Base-by-base conservation (phyloP, 768 basidiomycete species). In the Pluteus cervinus region DNA sequence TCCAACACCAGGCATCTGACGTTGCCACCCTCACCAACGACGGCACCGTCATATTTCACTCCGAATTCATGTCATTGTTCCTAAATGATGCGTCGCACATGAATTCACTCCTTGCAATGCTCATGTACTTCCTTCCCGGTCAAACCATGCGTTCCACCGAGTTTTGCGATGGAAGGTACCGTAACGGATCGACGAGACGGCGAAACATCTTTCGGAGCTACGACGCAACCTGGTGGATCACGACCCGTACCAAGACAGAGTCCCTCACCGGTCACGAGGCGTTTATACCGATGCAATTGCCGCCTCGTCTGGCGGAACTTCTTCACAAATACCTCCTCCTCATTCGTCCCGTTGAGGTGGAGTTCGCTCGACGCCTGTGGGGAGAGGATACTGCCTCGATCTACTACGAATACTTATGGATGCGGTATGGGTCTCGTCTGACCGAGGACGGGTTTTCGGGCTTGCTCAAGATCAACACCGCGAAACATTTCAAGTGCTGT, bases 381-480 rank as follows among this genome's bases (percentile, higher is more conserved):
- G 46, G 46, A 17, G 4, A 29, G 12, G 37, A 41, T n/a, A 26
- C 34, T 5, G 24, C 22, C 18, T 15, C 17, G 7, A 30, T 45
- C 5, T 48, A 50, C 21, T 15, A 21, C 8, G 46, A 50, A 28
- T 50, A 43, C 24, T 36, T 50, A 10, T 50, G 44, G 41, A 34
- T 44, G n/a, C 18, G 33, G 17, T 7, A 22, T 8, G 40, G 48
- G 1, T 11, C 14, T 10, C 23, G 23, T 17, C 5, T 42, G 10
- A 24, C 20, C n/a, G 18, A 23, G 5, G 17, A 30, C 9, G 10
- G 37, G 2, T 24, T 45, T 17, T 36, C 32, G 21, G n/a, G 22
- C 1, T 7, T 22, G 8, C 24, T 51, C 15, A 31, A 17, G 14
- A 15, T 29, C 11, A 38, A 39, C 30, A 14, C 41, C 14, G 15